Conservation (phyloP, 2,329 filamentous ascomycete genomes). For the Paramyrothecium roridum region DNA sequence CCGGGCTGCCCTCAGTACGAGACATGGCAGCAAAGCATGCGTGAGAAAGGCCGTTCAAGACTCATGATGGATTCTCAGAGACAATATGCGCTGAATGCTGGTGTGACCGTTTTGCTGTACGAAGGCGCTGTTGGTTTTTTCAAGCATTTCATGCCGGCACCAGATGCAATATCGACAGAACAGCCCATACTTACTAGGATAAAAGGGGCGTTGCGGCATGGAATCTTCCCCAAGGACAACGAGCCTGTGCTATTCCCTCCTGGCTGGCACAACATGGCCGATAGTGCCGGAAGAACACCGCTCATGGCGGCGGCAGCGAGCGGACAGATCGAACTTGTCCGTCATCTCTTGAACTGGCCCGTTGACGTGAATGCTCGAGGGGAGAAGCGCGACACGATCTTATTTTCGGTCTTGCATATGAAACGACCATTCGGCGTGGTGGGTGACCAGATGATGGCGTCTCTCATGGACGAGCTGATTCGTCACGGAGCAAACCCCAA, state of each 20-base stretch:
- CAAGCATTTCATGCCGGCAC: constrained; percentile 3
- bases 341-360: constrained; percentile 8
- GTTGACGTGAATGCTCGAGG: constrained; percentile 9
- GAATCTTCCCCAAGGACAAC: background rate
- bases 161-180: background rate
- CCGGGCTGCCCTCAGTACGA: constrained; percentile 9
- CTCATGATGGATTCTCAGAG: no score
- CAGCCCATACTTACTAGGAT: background rate
- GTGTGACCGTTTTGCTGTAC: constrained; percentile 5
- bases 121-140: constrained; percentile 4
- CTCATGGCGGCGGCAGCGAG: constrained; percentile 12
- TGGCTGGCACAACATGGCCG: constrained; percentile 1
- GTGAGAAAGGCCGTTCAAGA: no score
- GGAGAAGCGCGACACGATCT: constrained; percentile 3
- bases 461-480: background rate
- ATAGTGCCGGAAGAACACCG: constrained; percentile 2
- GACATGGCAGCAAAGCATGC: constrained; percentile 7
- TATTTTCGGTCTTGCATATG: constrained; percentile 2
- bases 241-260: background rate
- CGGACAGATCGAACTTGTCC: constrained; percentile 8
- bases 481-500: constrained; percentile 5
- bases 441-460: background rate
- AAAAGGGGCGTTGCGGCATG: background rate
- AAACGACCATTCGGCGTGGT: background rate
- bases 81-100: background rate